A percentile compares a stretch with the other conserved stretches of the same genome.
phyloP scores from a whole-genome alignment of 2,329 filamentous ascomycete genomes.

The Harringtonia lauricola region DNA sequence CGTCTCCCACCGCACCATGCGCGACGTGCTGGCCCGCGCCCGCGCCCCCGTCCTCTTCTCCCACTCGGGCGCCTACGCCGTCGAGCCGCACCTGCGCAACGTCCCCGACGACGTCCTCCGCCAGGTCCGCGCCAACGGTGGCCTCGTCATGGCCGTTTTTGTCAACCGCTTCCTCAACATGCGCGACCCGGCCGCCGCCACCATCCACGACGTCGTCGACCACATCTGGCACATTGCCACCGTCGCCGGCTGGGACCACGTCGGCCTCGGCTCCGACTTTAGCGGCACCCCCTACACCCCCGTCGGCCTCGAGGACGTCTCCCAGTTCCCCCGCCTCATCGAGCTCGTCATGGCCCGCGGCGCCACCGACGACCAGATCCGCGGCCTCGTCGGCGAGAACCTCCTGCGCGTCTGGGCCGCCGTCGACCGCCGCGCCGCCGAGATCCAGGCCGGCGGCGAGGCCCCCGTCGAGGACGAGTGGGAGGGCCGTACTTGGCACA shows the following conservation, averaged over 20 bases:
- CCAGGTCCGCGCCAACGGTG: constrained; percentile 21
- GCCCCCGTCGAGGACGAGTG: constrained; percentile 16
- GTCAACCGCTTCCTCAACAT: constrained; percentile 17
- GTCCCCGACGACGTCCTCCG: constrained; percentile 25
- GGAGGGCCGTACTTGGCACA: neutral
- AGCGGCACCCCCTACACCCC: constrained; percentile 63
- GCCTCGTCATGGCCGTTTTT: constrained; percentile 26
- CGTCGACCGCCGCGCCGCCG: constrained; percentile 16
- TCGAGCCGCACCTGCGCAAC: constrained; percentile 17
- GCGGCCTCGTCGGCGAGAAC: constrained; percentile 10
- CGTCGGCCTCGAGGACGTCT: constrained; percentile 69
- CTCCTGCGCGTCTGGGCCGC: constrained; percentile 15
- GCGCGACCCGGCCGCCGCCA: constrained; percentile 34
- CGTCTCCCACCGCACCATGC: constrained; percentile 11
- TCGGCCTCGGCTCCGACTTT: constrained; percentile 82
- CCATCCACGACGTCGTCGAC: constrained; percentile 48
- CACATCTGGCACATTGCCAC: constrained; percentile 77
- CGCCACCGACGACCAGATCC: constrained; percentile 4
- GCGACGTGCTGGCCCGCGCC: constrained; percentile 8
- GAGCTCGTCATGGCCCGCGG: constrained; percentile 5
- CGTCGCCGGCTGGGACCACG: constrained; percentile 73
- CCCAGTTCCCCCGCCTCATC: constrained; percentile 47
- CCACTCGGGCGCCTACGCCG: constrained; percentile 9
- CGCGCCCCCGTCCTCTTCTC: constrained; percentile 12
- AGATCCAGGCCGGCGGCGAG: constrained; percentile 15